Evolutionary conservation across 345 rosid species (phyloP).

Genomic region (Acer yangbiense): DNA sequence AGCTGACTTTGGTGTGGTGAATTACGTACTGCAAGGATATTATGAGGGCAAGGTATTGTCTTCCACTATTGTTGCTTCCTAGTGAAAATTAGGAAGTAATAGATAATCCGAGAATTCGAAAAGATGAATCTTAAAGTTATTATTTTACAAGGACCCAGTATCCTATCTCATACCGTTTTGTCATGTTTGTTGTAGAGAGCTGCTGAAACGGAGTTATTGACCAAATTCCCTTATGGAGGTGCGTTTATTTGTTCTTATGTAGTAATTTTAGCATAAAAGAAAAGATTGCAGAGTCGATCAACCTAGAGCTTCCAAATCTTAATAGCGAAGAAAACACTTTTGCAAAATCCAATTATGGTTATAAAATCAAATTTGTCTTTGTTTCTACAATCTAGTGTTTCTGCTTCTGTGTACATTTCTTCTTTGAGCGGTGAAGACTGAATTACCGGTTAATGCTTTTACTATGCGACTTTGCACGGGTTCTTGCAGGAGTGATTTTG

Average conservation of each 20-base stretch:
- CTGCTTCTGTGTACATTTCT: background rate
- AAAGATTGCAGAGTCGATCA: background rate
- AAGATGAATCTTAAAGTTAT: background rate
- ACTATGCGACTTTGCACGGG: background rate
- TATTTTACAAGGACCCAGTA: conserved; percentile 8
- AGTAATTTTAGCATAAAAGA: background rate
- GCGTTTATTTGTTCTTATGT: background rate
- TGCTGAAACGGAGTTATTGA: conserved; percentile 90
- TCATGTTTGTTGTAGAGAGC: conserved; percentile 65
- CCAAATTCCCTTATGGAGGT: conserved; percentile 94
- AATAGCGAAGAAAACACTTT: background rate
- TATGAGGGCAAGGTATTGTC: conserved; percentile 86
- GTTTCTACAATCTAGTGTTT: background rate
- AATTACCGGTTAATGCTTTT: background rate
- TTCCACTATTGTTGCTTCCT: background rate
- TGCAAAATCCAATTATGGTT: background rate
- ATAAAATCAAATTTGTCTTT: background rate
- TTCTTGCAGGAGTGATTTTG: conserved; percentile 71
- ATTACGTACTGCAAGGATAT: conserved; percentile 78
- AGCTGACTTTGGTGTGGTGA: conserved; percentile 86
- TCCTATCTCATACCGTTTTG: background rate
- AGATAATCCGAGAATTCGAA: background rate
- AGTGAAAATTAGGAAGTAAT: background rate
- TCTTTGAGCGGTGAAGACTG: background rate
- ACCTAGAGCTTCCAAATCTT: background rate